Evolutionary conservation across 2,329 filamentous ascomycete species (phyloP).

Genomic region (Pseudocercospora crystallina): DNA sequence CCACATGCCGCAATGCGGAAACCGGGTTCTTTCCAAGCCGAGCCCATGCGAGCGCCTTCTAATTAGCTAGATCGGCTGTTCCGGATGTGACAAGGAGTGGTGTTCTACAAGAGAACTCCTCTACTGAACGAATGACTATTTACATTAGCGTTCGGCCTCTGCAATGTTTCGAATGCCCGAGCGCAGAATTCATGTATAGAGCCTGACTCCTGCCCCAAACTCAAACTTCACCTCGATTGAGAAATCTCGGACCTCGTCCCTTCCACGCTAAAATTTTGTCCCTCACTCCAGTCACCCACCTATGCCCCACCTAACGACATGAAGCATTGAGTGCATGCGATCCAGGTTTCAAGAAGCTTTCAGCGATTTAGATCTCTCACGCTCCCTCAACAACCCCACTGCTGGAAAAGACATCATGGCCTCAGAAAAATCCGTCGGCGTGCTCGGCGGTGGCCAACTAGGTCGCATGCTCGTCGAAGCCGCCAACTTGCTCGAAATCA

Average conservation of each 20-base stretch:
- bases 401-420: slow-evolving; percentile 13
- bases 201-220: no score
- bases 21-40: slow-evolving; percentile 6
- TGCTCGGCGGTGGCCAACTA: slow-evolving; percentile 57
- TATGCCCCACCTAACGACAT: neutral
- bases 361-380: neutral
- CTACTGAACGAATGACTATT: no score
- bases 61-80: slow-evolving; percentile 1
- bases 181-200: no score
- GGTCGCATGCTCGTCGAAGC: slow-evolving; percentile 92
- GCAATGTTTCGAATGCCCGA: no score
- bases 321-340: slow-evolving; percentile 6
- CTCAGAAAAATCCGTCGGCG: slow-evolving; percentile 34
- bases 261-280: no score
- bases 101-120: no score
- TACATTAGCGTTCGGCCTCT: no score
- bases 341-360: slow-evolving; percentile 2
- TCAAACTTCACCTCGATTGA: no score
- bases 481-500: slow-evolving; percentile 75
- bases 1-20: slow-evolving; percentile 1
- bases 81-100: neutral
- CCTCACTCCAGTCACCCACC: no score
- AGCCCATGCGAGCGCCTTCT: slow-evolving; percentile 2
- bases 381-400: no score
- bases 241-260: no score